Base-by-base conservation (phyloP, 345 rosid species). In the Brassica incana region DNA sequence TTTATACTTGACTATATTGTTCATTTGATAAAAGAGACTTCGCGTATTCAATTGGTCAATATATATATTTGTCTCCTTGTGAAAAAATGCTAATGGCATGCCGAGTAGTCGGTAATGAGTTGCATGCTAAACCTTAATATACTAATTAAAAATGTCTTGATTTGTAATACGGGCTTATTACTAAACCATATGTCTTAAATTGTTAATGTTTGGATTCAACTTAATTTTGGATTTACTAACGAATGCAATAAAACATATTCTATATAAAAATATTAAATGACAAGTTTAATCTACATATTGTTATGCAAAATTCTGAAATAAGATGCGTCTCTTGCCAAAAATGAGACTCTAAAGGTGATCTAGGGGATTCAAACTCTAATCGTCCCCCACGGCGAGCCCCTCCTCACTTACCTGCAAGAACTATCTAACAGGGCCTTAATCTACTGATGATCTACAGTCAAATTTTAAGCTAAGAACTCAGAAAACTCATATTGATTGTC, bases 51-150 rank as follows among this genome's bases (percentile, higher is more conserved):
- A 50, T 50, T 50, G 54, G 54, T 50, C 6, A 50, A 50, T 50
- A 1, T n/a, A n/a, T 50, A 18, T 2, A n/a, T 50, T 50, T 70
- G 80, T 75, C 79, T 75, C 30, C 23, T 63, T 40, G 80, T 80
- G 72, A 30, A 54, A 69, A 3, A 23, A 15, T 2, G 10, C 20
- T 29, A 8, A 70, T 65, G 59, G 72, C 72, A 65, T 80, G 76
- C 76, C 25, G 38, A 80, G 68, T 64, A 70, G 80, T 75, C 63
- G 73, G 72, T 75, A 69, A 80, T 61, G 29, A 52, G 70, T 80
- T 74, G 62, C 69, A 79, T 62, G 65, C 29, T 71, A 54, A 35
- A 69, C 38, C 73, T 69, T 69, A 8, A 27, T 50, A 50, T 69
- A 69, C n/a, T 48, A 69, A 48, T 50, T 8, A 48, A 48, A 25